Conservation (phyloP, 441 rosid species). For the Breynia disticha region DNA sequence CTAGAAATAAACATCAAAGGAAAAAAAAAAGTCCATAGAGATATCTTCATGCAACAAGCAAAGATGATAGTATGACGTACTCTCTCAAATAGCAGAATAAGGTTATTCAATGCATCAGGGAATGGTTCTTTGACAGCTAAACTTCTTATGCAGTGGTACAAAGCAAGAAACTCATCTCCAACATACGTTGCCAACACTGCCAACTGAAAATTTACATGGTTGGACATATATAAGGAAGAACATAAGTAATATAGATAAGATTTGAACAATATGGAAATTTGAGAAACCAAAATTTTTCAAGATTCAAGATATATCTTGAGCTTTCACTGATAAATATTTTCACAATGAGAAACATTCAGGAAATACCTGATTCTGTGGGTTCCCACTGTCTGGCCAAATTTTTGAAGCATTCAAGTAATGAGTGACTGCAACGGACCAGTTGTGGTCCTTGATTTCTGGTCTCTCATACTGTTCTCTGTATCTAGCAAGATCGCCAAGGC, state of each 20-base stretch:
- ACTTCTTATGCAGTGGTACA: constrained; percentile 89
- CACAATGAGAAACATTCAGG: background rate
- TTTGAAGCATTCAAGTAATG: constrained; percentile 64
- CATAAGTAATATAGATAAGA: background rate
- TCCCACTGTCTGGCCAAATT: constrained; percentile 82
- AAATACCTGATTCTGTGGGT: constrained; percentile 89
- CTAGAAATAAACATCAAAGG: constrained; percentile 1
- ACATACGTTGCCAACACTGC: constrained; percentile 85
- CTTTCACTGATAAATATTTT: background rate
- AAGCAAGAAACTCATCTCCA: constrained; percentile 80
- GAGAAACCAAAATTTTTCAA: background rate
- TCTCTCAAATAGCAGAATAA: constrained; percentile 62
- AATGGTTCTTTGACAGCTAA: constrained; percentile 90
- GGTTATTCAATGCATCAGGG: constrained; percentile 83
- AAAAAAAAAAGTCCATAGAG: background rate
- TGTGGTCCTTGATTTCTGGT: constrained; percentile 24
- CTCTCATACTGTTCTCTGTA: constrained; percentile 63
- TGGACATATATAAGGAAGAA: constrained; percentile 3
- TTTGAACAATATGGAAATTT: constrained; percentile 2
- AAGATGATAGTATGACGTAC: constrained; percentile 28
- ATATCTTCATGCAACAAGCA: constrained; percentile 1
- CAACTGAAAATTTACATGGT: constrained; percentile 36
- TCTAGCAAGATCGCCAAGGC: constrained; percentile 92
- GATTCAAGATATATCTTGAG: constrained; percentile 6
- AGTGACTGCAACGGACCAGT: constrained; percentile 76